Conservation (phyloP, 805 yeast species). For the Saturnispora galanensis region DNA sequence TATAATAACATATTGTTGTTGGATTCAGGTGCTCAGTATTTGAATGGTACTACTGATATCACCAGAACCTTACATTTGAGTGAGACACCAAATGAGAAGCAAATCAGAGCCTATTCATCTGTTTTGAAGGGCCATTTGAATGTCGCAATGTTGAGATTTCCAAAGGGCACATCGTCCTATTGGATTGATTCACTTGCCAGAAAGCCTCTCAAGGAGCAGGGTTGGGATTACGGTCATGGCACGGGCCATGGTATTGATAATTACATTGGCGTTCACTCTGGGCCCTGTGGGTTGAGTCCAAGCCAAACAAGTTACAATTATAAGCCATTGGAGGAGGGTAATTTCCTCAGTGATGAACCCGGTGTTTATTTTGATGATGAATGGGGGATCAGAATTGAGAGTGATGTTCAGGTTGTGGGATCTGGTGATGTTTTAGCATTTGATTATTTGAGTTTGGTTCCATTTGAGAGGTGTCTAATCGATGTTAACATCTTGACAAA, state of each 20-base stretch:
- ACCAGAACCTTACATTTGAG: slow-evolving; percentile 77
- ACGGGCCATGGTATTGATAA: slow-evolving; percentile 98
- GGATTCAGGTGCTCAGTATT: slow-evolving; percentile 87
- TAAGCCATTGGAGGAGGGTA: slow-evolving; percentile 54
- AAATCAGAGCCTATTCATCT: slow-evolving; percentile 60
- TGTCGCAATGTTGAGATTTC: slow-evolving; percentile 70
- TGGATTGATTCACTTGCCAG: slow-evolving; percentile 77
- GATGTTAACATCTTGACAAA: slow-evolving; percentile 44
- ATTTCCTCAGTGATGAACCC: slow-evolving; percentile 83
- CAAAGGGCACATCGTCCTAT: slow-evolving; percentile 64
- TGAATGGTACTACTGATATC: slow-evolving; percentile 94
- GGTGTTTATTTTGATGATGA: slow-evolving; percentile 88
- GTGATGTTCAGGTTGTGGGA: slow-evolving; percentile 60
- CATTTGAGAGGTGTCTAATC: slow-evolving; percentile 71
- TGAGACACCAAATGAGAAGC: slow-evolving; percentile 41
- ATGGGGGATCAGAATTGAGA: slow-evolving; percentile 84
- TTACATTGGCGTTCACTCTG: slow-evolving; percentile 86
- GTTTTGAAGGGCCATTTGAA: slow-evolving; percentile 91
- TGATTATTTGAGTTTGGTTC: slow-evolving; percentile 78
- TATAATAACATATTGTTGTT: slow-evolving; percentile 60
- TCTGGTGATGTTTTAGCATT: slow-evolving; percentile 45
- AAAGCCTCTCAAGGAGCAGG: slow-evolving; percentile 70
- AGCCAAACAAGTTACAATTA: slow-evolving; percentile 26
- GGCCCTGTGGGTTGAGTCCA: slow-evolving; percentile 74
- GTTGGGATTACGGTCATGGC: slow-evolving; percentile 86